A percentile compares a stretch with the other conserved stretches of the same genome.
Conservation (phyloP, 2,329 filamentous ascomycete genomes). For the Botryotinia convoluta region DNA sequence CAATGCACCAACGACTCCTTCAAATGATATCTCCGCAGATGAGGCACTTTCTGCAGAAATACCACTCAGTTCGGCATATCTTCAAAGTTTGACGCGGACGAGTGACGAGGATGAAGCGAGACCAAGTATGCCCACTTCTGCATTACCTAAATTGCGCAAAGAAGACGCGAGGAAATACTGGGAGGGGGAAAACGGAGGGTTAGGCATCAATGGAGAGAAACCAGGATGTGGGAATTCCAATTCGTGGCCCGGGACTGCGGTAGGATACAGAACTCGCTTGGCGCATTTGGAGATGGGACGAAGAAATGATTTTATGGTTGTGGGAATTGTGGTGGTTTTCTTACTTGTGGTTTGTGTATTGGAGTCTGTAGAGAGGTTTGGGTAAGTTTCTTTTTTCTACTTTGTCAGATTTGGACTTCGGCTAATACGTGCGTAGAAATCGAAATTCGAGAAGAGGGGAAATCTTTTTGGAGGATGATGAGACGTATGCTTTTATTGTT, state of each 20-base stretch:
- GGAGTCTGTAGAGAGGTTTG: slow-evolving; percentile 27
- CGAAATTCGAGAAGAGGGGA: slow-evolving; percentile 19
- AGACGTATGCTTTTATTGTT: slow-evolving; percentile 25
- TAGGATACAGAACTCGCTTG: slow-evolving; percentile 18
- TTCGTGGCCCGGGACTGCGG: slow-evolving; percentile 13
- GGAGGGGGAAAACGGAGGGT: slow-evolving; percentile 15
- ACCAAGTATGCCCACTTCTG: slow-evolving; percentile 31
- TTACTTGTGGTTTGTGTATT: slow-evolving; percentile 26
- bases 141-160: slow-evolving; percentile 27
- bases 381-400: not conserved
- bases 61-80: slow-evolving; percentile 31
- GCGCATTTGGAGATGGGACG: slow-evolving; percentile 15
- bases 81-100: slow-evolving; percentile 29
- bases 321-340: slow-evolving; percentile 35
- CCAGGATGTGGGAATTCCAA: not conserved
- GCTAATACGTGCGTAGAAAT: not conserved
- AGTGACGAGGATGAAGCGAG: slow-evolving; percentile 3
- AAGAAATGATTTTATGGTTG: slow-evolving; percentile 34
- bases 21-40: slow-evolving; percentile 25
- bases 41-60: slow-evolving; percentile 28
- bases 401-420: not conserved
- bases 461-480: slow-evolving; percentile 32
- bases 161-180: slow-evolving; percentile 32
- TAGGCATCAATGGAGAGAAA: not conserved
- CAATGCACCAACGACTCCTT: slow-evolving; percentile 32